A percentile compares a stretch with the other conserved stretches of the same genome.
These are phyloP conservation scores for Podaxis sp. DNA, from an alignment of 768 basidiomycete species.

Conservation along the genomic window DNA sequence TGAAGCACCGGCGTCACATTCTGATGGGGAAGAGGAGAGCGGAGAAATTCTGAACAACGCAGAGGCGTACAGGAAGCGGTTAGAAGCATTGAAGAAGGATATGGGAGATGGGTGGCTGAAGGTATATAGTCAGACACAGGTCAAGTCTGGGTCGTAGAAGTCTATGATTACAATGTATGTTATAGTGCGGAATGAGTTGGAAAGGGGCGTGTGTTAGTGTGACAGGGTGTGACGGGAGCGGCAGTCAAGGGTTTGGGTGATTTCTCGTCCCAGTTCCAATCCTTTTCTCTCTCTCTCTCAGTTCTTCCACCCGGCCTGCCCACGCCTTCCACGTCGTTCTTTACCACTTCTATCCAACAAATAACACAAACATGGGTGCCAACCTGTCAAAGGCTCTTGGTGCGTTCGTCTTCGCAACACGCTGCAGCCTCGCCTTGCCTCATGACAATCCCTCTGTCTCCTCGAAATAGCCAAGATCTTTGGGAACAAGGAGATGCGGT, in stretches of 20 bases:
- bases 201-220: not conserved
- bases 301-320: constrained; percentile 22
- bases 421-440: constrained; percentile 15
- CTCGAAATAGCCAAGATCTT: constrained; percentile 78
- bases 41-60: constrained; percentile 45
- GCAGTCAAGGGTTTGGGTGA: constrained; percentile 1
- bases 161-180: constrained; percentile 1
- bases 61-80: constrained; percentile 72
- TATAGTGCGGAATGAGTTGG: constrained; percentile 1
- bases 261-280: constrained; percentile 15
- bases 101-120: constrained; percentile 91
- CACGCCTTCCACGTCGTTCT: constrained; percentile 54
- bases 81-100: constrained; percentile 82
- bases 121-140: constrained; percentile 57
- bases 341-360: constrained; percentile 44
- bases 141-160: constrained; percentile 14
- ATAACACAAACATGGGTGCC: constrained; percentile 65
- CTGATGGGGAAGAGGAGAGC: constrained; percentile 24
- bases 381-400: constrained; percentile 85
- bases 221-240: not conserved
- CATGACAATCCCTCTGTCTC: constrained; percentile 10
- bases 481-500: constrained; percentile 98
- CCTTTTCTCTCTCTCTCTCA: constrained; percentile 19
- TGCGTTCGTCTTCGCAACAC: constrained; percentile 31
- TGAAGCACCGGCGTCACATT: constrained; percentile 44